phyloP scores from a whole-genome alignment of 148 eudicot species.

The Arctostaphylos glauca region DNA sequence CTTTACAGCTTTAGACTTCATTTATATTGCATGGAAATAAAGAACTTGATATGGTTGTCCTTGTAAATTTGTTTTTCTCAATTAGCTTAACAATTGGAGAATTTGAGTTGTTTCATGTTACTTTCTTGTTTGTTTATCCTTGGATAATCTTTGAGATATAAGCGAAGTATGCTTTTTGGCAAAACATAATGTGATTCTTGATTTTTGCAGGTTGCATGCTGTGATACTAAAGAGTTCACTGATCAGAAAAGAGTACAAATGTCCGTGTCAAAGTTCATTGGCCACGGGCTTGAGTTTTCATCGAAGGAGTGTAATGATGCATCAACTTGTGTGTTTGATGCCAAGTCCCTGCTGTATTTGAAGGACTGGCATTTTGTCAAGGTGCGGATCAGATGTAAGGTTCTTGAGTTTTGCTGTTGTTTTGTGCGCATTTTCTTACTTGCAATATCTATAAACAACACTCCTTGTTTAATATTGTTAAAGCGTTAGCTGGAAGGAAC shows the following conservation, averaged over 20 bases:
- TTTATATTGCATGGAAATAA: neutral
- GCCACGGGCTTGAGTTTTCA: slow-evolving; percentile 45
- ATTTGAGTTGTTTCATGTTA: neutral
- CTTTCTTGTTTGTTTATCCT: slow-evolving; percentile 11
- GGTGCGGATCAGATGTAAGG: slow-evolving; percentile 38
- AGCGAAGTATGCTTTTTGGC: neutral
- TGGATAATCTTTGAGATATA: neutral
- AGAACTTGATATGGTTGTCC: neutral
- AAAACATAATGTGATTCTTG: slow-evolving; percentile 8
- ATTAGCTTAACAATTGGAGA: neutral
- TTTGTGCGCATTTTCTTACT: neutral
- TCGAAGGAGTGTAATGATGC: slow-evolving; percentile 16
- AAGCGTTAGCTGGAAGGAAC: neutral
- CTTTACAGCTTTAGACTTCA: neutral
- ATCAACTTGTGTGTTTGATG: slow-evolving; percentile 22
- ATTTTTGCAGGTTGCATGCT: slow-evolving; percentile 70
- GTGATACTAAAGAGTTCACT: slow-evolving; percentile 62
- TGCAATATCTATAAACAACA: neutral
- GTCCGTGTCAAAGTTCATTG: slow-evolving; percentile 81
- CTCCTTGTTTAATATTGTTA: neutral
- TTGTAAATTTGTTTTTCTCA: neutral
- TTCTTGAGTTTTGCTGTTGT: neutral
- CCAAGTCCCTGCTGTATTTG: slow-evolving; percentile 59
- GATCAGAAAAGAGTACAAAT: slow-evolving; percentile 76
- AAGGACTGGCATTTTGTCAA: slow-evolving; percentile 99